Percentiles rank a stretch among this genome's conserved stretches.
phyloP scores from a whole-genome alignment of 2,329 filamentous ascomycete genomes.

The Phialemonium atrogriseum region DNA sequence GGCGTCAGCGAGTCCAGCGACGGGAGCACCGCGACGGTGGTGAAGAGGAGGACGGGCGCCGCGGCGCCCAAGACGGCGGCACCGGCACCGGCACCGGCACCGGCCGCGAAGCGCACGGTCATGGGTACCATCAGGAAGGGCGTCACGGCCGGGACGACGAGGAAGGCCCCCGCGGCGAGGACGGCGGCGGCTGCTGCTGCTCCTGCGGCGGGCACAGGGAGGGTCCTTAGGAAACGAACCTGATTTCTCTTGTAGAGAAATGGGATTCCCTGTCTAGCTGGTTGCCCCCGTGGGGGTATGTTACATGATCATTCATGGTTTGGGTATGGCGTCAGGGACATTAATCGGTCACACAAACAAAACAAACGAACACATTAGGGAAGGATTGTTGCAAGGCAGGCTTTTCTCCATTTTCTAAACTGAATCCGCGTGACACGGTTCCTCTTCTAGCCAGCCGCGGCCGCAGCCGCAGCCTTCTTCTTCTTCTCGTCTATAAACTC shows the following conservation, averaged over 20 bases:
- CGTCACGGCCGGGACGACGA: conserved; percentile 37
- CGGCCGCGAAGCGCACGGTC: conserved; percentile 40
- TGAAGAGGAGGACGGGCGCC: conserved; percentile 41
- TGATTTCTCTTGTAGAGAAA: conserved; percentile 2
- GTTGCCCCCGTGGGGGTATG: too few species aligned
- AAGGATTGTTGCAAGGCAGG: too few species aligned
- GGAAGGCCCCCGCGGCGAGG: conserved; percentile 34
- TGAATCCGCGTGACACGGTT: too few species aligned
- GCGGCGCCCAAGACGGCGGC: conserved; percentile 25
- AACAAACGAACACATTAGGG: too few species aligned
- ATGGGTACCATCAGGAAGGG: conserved; percentile 47
- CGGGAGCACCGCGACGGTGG: conserved; percentile 55
- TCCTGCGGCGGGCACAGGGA: conserved; percentile 33
- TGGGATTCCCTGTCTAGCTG: too few species aligned
- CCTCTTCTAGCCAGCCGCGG: conserved; percentile 9
- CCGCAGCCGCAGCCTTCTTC: conserved; percentile 59
- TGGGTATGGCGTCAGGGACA: background rate
- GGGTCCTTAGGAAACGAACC: conserved; percentile 47
- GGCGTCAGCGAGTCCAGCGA: conserved; percentile 56
- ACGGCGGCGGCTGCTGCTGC: conserved; percentile 25
- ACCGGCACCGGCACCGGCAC: conserved; percentile 22
- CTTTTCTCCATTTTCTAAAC: too few species aligned
- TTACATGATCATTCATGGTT: background rate
- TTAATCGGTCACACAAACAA: too few species aligned
- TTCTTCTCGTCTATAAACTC: conserved; percentile 94